These are phyloP conservation scores for Podospora pseudoanserina DNA, from an alignment of 495 filamentous ascomycete genomes.

Conservation along the genomic window DNA sequence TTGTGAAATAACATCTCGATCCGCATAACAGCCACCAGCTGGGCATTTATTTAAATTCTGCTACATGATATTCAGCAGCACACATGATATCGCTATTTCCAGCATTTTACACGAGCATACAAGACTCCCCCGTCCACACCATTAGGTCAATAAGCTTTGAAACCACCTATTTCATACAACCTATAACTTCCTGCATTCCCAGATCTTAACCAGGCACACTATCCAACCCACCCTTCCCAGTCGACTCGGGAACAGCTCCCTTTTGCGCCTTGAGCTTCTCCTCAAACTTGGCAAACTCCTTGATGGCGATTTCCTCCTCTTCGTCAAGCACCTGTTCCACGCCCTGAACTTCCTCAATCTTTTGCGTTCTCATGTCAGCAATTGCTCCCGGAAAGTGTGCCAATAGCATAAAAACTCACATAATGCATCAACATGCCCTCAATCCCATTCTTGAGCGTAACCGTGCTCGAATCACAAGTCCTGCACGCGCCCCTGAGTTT, in stretches of 20 bases:
- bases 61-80: too few species aligned
- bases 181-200: not conserved
- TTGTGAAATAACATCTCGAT: too few species aligned
- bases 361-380: conserved; percentile 15
- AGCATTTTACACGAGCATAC: not conserved
- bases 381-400: not conserved
- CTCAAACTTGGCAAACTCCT: conserved; percentile 94
- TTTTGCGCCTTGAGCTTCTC: conserved; percentile 84
- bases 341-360: conserved; percentile 92
- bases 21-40: too few species aligned
- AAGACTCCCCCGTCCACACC: not conserved
- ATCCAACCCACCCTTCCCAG: conserved; percentile 66
- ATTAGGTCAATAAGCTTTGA: not conserved
- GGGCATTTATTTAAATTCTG: too few species aligned
- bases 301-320: conserved; percentile 85
- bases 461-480: conserved; percentile 93
- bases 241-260: conserved; percentile 50
- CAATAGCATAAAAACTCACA: conserved; percentile 35
- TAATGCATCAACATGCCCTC: conserved; percentile 91
- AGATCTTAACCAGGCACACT: conserved; percentile 46
- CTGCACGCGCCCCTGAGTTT: conserved; percentile 91
- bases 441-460: conserved; percentile 93
- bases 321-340: conserved; percentile 87
- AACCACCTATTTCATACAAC: not conserved
- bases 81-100: too few species aligned